phyloP scores from a whole-genome alignment of 2,329 filamentous ascomycete species.

The Penicillium capsulatum region DNA sequence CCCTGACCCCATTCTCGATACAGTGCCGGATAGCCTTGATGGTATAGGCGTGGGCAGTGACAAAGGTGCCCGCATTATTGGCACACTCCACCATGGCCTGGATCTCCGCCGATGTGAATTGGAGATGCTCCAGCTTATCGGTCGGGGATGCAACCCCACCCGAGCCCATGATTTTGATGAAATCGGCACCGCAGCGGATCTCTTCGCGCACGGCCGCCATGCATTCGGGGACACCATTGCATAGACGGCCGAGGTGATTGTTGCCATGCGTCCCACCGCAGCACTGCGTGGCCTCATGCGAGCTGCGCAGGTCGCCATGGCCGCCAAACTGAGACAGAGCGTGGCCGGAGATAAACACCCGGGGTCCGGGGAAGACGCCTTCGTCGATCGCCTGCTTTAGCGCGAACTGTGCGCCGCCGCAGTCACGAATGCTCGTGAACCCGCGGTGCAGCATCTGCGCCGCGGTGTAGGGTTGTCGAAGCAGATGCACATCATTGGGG shows the following conservation, averaged over 20 bases:
- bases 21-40: constrained; percentile 52
- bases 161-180: constrained; percentile 58
- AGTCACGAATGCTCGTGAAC: constrained; percentile 58
- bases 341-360: constrained; percentile 52
- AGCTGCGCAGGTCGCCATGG: constrained; percentile 49
- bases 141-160: constrained; percentile 57
- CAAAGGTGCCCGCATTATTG: constrained; percentile 48
- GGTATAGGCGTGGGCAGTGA: constrained; percentile 57
- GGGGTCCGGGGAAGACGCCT: constrained; percentile 52
- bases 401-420: constrained; percentile 53
- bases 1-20: constrained; percentile 52
- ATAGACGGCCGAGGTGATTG: constrained; percentile 38
- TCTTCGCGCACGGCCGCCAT: constrained; percentile 52
- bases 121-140: constrained; percentile 50
- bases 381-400: constrained; percentile 49
- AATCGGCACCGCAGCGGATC: constrained; percentile 53
- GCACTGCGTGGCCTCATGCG: constrained; percentile 45
- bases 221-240: constrained; percentile 55
- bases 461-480: constrained; percentile 22
- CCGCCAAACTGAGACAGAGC: constrained; percentile 57
- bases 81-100: constrained; percentile 51
- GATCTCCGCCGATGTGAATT: constrained; percentile 56
- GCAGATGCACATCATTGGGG: constrained; percentile 19
- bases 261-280: constrained; percentile 42
- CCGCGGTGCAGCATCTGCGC: constrained; percentile 53